phyloP scores from a whole-genome alignment of 2,329 filamentous ascomycete genomes.

The Mariannaea sp. region DNA sequence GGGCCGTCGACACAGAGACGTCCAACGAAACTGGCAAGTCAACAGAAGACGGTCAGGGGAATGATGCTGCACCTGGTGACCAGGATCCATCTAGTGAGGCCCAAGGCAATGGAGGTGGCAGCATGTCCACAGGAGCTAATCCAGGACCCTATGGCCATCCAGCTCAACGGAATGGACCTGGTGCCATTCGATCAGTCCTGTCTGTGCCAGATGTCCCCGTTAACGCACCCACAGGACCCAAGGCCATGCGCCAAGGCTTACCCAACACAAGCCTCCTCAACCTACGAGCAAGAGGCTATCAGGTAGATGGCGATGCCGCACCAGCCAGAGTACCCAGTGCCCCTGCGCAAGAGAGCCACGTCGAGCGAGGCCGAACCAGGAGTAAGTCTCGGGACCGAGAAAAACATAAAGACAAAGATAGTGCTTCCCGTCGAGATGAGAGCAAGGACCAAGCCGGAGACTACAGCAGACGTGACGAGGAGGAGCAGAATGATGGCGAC shows the following conservation, averaged over 20 bases:
- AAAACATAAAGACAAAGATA: constrained; percentile 44
- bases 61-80: constrained; percentile 17
- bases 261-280: constrained; percentile 80
- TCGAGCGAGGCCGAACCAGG: constrained; percentile 45
- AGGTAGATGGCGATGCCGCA: constrained; percentile 48
- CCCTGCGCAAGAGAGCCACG: constrained; percentile 26
- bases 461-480: constrained; percentile 34
- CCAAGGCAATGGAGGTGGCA: constrained; percentile 38
- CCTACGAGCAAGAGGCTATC: constrained; percentile 59
- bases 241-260: constrained; percentile 89
- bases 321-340: constrained; percentile 30
- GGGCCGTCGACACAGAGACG: constrained; percentile 40
- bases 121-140: constrained; percentile 31
- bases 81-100: constrained; percentile 38
- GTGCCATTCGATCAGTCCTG: constrained; percentile 41
- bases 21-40: constrained; percentile 21
- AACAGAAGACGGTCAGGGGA: constrained; percentile 23
- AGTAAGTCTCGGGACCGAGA: constrained; percentile 54
- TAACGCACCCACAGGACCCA: constrained; percentile 88
- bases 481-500: constrained; percentile 27
- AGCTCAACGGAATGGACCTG: constrained; percentile 30
- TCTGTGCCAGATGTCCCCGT: constrained; percentile 54
- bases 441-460: constrained; percentile 42
- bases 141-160: constrained; percentile 19
- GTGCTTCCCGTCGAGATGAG: constrained; percentile 40